Base-by-base conservation (phyloP, 2,329 filamentous ascomycete genomes). In the Chaetomium sp. region DNA sequence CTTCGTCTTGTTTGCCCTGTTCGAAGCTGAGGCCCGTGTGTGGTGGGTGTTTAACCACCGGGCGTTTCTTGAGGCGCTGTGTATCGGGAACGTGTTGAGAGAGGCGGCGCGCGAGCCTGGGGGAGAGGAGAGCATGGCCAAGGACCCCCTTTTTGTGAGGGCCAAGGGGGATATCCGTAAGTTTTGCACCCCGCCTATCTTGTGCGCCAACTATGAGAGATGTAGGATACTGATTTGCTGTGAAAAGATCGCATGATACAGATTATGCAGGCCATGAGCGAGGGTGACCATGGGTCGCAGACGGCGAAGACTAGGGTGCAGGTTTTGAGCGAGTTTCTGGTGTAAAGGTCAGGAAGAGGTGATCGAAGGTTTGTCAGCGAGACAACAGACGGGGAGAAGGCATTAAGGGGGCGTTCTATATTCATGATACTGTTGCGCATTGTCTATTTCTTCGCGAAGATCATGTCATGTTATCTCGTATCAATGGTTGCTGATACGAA, bases 1-100 rank as follows among this genome's bases (percentile, higher is more conserved):
- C 67, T 91, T 91, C 68, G 76, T 90, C 55, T 76, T 91, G 6
- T 88, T 85, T 70, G 75, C 74, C 40, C 72, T 89, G 10, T 84
- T 91, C 59, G 82, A 86, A 62, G 75, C 76, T 12, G 88, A 92
- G 72, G 86, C 87, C 1, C 79, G 84, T 11, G 87, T 91, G 0
- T 91, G 88, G 88, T 92, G 88, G 88, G 87, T 89, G 0, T 89
- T 91, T 62, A 88, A 90, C 67, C 88, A 91, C 67, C 76, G 88
- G 1, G 88, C 88, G 0, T 91, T 91, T 66, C 76, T 91, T 52
- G 88, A 91, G 73, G 86, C 86, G 36, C 68, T 85, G 66, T 88
- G 82, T 70, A 88, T 87, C 48, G 81, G 81, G 27, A 79, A 78
- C 59, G 77, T 85, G 32, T 67, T 86, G 55, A 72, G 76, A 42